Percentiles rank a stretch among this genome's conserved stretches.
Conservation (phyloP, 2,329 filamentous ascomycete genomes). For the Pseudocercospora cruenta region DNA sequence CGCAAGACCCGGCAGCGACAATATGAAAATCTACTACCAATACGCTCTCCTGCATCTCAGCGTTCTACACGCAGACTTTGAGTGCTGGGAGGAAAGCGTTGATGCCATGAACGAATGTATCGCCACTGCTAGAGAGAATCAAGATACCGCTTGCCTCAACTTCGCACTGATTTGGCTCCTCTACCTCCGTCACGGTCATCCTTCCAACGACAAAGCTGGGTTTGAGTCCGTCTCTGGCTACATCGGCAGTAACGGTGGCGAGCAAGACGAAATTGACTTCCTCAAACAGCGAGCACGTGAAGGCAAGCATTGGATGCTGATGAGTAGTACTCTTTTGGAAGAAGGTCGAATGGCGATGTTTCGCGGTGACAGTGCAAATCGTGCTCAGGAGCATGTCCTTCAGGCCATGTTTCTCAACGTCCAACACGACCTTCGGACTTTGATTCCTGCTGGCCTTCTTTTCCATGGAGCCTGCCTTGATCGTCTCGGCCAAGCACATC, state of each 20-base stretch:
- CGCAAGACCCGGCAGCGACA: constrained; percentile 25
- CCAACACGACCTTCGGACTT: constrained; percentile 72
- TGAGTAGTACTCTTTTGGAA: constrained; percentile 80
- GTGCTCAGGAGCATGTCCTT: constrained; percentile 75
- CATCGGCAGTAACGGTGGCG: constrained; percentile 41
- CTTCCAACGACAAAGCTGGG: constrained; percentile 40
- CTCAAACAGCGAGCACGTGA: constrained; percentile 86
- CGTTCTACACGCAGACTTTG: constrained; percentile 92
- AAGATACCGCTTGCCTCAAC: constrained; percentile 89
- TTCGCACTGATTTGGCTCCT: constrained; percentile 96
- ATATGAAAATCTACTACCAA: constrained; percentile 71
- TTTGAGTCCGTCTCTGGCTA: constrained; percentile 32
- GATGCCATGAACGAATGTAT: constrained; percentile 94
- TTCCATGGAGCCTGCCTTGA: constrained; percentile 75
- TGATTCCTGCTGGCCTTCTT: constrained; percentile 74
- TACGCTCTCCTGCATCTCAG: constrained; percentile 93
- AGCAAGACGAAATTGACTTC: constrained; percentile 80
- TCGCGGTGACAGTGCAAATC: constrained; percentile 46
- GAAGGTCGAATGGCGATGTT: constrained; percentile 80
- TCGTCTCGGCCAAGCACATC: constrained; percentile 66
- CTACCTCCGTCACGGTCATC: constrained; percentile 90
- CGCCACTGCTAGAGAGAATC: constrained; percentile 87
- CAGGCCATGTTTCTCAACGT: constrained; percentile 81
- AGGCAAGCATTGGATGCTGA: constrained; percentile 79
- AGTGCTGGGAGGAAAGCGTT: constrained; percentile 86